phyloP scores from a whole-genome alignment of 2,329 filamentous ascomycete species.

The Pyricularia pennisetigena region DNA sequence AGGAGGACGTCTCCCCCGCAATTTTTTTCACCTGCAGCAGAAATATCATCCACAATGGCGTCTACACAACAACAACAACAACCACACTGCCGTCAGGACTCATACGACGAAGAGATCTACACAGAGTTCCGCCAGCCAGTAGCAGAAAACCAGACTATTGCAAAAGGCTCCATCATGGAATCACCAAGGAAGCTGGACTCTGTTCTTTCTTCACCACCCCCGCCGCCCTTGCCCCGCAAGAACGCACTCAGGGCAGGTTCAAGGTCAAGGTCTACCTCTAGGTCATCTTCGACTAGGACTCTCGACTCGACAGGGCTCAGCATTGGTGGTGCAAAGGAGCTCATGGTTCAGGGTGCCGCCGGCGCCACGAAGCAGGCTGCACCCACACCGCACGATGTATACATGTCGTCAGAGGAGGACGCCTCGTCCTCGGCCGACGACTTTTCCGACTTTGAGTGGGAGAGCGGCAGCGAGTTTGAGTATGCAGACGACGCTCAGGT shows the following conservation, averaged over 20 bases:
- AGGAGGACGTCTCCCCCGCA: not conserved
- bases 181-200: not conserved
- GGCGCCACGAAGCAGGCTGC: not conserved
- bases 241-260: conserved; percentile 35
- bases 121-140: conserved; percentile 1
- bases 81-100: conserved; percentile 4
- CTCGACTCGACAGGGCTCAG: not conserved
- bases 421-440: conserved; percentile 52
- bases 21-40: not conserved
- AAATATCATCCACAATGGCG: not conserved
- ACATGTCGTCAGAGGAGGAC: conserved; percentile 58
- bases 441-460: conserved; percentile 40
- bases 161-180: conserved; percentile 1
- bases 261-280: conserved; percentile 27
- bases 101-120: conserved; percentile 4
- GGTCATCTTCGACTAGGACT: not conserved
- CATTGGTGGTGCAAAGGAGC: not conserved
- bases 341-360: conserved; percentile 3
- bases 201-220: conserved; percentile 6
- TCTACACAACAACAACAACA: not conserved
- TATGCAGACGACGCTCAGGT: conserved; percentile 7
- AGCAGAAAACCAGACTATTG: not conserved
- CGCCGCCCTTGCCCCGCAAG: conserved; percentile 39
- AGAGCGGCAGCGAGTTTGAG: conserved; percentile 29
- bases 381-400: conserved; percentile 41